Evolutionary conservation across 176 grass and related monocot species (phyloP).

Genomic region (Typha latifolia): DNA sequence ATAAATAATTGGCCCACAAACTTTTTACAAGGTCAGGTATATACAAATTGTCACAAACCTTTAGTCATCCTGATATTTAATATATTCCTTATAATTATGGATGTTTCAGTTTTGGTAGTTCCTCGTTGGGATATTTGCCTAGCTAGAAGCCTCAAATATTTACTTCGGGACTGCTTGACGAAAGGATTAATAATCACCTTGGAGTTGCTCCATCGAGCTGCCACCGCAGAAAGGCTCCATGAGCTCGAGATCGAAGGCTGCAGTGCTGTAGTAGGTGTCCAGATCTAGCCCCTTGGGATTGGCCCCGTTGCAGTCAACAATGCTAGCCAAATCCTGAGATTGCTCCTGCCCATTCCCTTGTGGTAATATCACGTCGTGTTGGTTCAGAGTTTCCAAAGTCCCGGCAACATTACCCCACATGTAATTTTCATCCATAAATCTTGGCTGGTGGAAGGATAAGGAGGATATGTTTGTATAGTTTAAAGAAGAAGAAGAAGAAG

Average conservation of each 20-base stretch:
- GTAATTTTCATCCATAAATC: conserved; percentile 54
- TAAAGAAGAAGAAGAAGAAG: conserved; percentile 15
- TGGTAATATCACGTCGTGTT: conserved; percentile 17
- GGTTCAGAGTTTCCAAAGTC: conserved; percentile 17
- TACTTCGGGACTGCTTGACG: neutral
- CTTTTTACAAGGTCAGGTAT: no score
- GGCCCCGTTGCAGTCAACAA: neutral
- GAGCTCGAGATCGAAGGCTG: conserved; percentile 66
- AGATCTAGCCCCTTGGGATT: conserved; percentile 52
- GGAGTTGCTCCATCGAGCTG: conserved; percentile 67
- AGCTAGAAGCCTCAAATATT: no score
- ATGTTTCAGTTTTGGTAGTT: no score
- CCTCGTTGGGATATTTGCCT: no score
- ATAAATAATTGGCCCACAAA: no score
- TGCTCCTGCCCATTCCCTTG: conserved; percentile 20
- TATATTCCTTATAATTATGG: no score
- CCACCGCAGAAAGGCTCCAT: conserved; percentile 66
- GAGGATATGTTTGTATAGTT: conserved; percentile 25
- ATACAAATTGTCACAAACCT: no score
- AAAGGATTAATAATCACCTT: conserved; percentile 70
- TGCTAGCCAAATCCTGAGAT: neutral
- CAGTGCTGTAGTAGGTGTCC: conserved; percentile 37
- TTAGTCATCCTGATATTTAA: no score
- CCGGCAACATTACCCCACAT: conserved; percentile 43
- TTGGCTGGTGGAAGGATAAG: conserved; percentile 32